Evolutionary conservation across 169 alveolate species (phyloP).

Genomic region (Eimeria sp.): DNA sequence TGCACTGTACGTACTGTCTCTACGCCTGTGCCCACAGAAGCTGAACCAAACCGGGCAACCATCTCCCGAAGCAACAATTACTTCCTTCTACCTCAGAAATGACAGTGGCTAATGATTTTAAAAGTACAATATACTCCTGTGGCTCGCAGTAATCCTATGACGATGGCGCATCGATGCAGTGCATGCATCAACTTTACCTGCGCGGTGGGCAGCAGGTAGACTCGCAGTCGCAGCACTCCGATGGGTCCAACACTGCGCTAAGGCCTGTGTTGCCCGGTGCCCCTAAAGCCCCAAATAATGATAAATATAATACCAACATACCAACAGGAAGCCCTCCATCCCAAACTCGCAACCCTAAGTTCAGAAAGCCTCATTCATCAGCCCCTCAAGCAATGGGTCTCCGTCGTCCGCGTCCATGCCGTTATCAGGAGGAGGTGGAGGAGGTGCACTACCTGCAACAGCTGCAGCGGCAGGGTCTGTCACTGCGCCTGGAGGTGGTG

Average conservation of each 20-base stretch:
- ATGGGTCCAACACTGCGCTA: too few species aligned
- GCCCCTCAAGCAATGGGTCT: slow-evolving; percentile 58
- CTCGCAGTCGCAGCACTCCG: background rate
- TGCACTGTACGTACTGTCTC: background rate
- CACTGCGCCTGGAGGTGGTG: slow-evolving; percentile 10
- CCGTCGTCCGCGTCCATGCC: slow-evolving; percentile 72
- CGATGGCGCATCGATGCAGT: background rate
- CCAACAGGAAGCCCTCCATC: background rate
- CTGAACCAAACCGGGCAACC: background rate
- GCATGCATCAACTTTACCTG: slow-evolving; percentile 9
- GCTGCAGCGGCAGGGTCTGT: slow-evolving; percentile 22
- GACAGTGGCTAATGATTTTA: background rate
- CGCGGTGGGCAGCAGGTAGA: background rate
- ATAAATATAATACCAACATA: too few species aligned
- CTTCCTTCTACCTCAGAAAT: background rate
- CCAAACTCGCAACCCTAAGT: background rate
- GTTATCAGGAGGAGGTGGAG: background rate
- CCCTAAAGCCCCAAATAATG: background rate
- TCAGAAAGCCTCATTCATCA: slow-evolving; percentile 70
- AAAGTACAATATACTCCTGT: background rate
- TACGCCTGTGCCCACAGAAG: background rate
- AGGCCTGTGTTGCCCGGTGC: background rate
- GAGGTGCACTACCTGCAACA: background rate
- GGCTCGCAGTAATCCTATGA: background rate
- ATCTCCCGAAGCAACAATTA: background rate